A percentile compares a stretch with the other conserved stretches of the same genome.
Evolutionary conservation across 2,329 filamentous ascomycete genomes (phyloP).

Genomic region (Capronia coronata): DNA sequence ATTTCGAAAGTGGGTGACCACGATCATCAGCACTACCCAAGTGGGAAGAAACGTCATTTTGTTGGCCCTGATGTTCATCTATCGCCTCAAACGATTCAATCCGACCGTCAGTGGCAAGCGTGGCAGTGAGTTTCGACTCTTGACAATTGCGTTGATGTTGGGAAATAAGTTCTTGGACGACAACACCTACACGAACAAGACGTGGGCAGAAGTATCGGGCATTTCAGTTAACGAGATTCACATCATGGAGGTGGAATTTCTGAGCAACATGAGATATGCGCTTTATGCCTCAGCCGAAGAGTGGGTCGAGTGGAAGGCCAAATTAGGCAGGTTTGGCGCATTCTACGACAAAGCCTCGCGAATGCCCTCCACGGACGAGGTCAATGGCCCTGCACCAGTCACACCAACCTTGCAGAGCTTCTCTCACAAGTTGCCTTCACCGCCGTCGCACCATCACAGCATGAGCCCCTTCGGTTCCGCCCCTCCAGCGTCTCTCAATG

Average conservation of each 20-base stretch:
- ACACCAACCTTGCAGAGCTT: slow-evolving; percentile 33
- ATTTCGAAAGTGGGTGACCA: slow-evolving; percentile 91
- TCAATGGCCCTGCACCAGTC: slow-evolving; percentile 24
- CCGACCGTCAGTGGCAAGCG: slow-evolving; percentile 81
- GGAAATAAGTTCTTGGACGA: slow-evolving; percentile 98
- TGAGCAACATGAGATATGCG: slow-evolving; percentile 97
- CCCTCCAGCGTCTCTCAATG: slow-evolving; percentile 11
- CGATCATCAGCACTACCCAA: slow-evolving; percentile 85
- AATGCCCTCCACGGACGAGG: slow-evolving; percentile 31
- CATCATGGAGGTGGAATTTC: slow-evolving; percentile 99
- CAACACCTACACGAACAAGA: slow-evolving; percentile 99
- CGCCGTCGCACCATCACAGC: slow-evolving; percentile 23
- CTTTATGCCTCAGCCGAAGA: slow-evolving; percentile 77
- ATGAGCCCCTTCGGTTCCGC: slow-evolving; percentile 12
- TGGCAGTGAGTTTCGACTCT: slow-evolving; percentile 84
- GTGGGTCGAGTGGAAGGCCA: slow-evolving; percentile 81
- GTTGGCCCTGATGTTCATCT: slow-evolving; percentile 84
- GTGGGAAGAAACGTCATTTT: slow-evolving; percentile 94
- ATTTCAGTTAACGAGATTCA: slow-evolving; percentile 94
- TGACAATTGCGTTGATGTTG: slow-evolving; percentile 94
- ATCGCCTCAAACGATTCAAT: slow-evolving; percentile 84
- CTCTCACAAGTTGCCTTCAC: slow-evolving; percentile 30
- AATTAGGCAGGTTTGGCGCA: slow-evolving; percentile 72
- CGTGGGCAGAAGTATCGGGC: slow-evolving; percentile 94
- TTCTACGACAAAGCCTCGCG: slow-evolving; percentile 69